Conservation (phyloP, 768 basidiomycete species). For the Boletus rubescentipes region DNA sequence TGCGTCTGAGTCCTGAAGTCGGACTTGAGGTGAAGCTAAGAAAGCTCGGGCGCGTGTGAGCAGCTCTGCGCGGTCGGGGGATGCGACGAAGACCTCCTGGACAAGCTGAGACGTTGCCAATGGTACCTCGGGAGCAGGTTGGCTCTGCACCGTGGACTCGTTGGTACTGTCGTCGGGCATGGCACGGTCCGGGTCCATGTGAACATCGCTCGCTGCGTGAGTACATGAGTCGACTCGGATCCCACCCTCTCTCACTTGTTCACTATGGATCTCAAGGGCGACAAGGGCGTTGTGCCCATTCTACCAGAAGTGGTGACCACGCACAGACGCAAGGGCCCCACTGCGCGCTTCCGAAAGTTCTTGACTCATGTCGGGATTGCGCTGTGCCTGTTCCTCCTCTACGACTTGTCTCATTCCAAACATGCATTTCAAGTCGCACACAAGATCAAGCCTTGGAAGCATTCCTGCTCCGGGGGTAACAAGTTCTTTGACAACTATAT, state of each 20-base stretch:
- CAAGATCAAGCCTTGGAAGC: slow-evolving; percentile 7
- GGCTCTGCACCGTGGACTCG: neutral
- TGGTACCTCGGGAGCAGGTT: neutral
- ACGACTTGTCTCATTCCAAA: neutral
- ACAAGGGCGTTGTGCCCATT: slow-evolving; percentile 1
- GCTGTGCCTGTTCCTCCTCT: slow-evolving; percentile 13
- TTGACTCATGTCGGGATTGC: slow-evolving; percentile 5
- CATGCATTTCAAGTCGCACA: neutral
- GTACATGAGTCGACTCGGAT: no score
- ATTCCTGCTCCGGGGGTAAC: slow-evolving; percentile 3
- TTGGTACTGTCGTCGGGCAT: slow-evolving; percentile 19
- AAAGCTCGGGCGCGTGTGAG: slow-evolving; percentile 60
- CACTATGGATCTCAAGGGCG: slow-evolving; percentile 19
- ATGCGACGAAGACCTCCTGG: neutral
- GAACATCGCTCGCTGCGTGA: no score
- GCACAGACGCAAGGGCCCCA: neutral
- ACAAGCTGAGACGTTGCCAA: neutral
- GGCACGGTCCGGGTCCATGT: neutral
- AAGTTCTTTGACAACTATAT: slow-evolving; percentile 15
- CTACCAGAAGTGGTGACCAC: slow-evolving; percentile 13
- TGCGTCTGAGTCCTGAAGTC: slow-evolving; percentile 50
- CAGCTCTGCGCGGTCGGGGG: slow-evolving; percentile 41
- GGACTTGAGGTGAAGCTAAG: slow-evolving; percentile 63
- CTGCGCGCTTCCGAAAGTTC: neutral
- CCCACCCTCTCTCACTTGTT: neutral